Evolutionary conservation across 2,329 filamentous ascomycete species (phyloP).

Genomic region (Epichloe glyceriae): DNA sequence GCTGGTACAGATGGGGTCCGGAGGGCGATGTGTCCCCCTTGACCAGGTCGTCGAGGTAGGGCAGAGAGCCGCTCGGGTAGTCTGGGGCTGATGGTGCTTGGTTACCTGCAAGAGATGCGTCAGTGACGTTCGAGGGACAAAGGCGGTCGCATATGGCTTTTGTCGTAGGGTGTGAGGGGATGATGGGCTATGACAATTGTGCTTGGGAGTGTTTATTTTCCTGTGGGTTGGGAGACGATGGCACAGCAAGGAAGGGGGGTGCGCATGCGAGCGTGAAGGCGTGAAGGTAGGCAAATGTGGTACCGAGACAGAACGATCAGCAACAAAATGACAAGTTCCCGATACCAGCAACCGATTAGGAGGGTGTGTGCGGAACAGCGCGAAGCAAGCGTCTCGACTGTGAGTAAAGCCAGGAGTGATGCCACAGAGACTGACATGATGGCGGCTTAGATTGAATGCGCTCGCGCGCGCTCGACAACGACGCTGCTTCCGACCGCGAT

Average conservation of each 20-base stretch:
- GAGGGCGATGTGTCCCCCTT: conserved; percentile 42
- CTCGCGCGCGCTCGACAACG: conserved; percentile 1
- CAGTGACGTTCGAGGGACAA: conserved; percentile 25
- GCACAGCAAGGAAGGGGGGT: conserved; percentile 5
- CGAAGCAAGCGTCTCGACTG: background rate
- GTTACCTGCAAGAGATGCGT: conserved; percentile 43
- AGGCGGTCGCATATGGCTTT: conserved; percentile 16
- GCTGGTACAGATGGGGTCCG: conserved; percentile 38
- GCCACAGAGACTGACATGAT: background rate
- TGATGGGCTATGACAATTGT: conserved; percentile 7
- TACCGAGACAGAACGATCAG: background rate
- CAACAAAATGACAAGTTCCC: background rate
- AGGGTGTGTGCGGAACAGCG: background rate
- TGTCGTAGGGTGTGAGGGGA: conserved; percentile 10
- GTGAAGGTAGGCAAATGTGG: background rate
- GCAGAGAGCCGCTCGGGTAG: conserved; percentile 26
- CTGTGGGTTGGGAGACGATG: conserved; percentile 9
- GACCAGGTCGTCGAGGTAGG: conserved; percentile 44
- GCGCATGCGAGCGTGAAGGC: conserved; percentile 1
- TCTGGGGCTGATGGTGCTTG: conserved; percentile 18
- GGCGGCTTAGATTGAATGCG: background rate
- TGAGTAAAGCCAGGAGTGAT: background rate
- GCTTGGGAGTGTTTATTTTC: conserved; percentile 7
- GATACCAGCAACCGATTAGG: background rate
- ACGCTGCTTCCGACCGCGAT: conserved; percentile 6